Evolutionary conservation across 163 green algal genomes (phyloP).

Genomic region (Picocystis sp.): DNA sequence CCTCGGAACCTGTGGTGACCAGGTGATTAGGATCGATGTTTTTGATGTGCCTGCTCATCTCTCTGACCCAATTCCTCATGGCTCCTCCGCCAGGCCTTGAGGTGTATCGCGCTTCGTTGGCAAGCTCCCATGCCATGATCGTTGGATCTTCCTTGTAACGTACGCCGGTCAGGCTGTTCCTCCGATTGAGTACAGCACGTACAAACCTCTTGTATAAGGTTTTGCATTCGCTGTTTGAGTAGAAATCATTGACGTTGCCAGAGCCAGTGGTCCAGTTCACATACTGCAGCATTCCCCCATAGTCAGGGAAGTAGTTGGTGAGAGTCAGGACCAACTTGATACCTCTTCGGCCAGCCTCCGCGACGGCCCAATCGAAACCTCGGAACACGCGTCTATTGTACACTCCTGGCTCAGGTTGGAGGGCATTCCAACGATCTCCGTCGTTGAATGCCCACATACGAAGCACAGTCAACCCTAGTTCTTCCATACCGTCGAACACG

Average conservation of each 20-base stretch:
- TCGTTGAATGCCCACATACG: conserved; percentile 9
- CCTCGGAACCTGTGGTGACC: conserved; percentile 8
- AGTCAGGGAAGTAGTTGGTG: conserved; percentile 8
- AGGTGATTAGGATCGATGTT: conserved; percentile 11
- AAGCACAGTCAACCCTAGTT: conserved; percentile 7
- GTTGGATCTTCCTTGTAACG: conserved; percentile 13
- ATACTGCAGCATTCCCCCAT: conserved; percentile 9
- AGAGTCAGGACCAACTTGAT: conserved; percentile 10
- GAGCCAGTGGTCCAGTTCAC: conserved; percentile 5
- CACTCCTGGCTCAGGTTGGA: conserved; percentile 1
- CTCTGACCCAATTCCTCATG: conserved; percentile 8
- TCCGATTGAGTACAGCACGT: conserved; percentile 8
- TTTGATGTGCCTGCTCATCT: conserved; percentile 7
- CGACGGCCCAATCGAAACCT: conserved; percentile 9
- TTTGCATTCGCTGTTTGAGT: background rate
- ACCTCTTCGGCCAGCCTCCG: conserved; percentile 1
- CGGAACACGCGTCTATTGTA: conserved; percentile 5
- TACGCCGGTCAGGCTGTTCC: conserved; percentile 36
- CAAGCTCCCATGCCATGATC: conserved; percentile 13
- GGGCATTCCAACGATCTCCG: background rate
- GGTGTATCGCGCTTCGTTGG: conserved; percentile 20
- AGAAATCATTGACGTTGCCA: conserved; percentile 3
- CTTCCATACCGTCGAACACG: conserved; percentile 5
- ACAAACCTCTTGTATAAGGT: conserved; percentile 6
- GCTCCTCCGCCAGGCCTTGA: background rate